Percentiles rank a stretch among this genome's conserved stretches.
Evolutionary conservation across 1,284 basidiomycete genomes (phyloP).

Genomic region (Ceraceosorus guamensis): DNA sequence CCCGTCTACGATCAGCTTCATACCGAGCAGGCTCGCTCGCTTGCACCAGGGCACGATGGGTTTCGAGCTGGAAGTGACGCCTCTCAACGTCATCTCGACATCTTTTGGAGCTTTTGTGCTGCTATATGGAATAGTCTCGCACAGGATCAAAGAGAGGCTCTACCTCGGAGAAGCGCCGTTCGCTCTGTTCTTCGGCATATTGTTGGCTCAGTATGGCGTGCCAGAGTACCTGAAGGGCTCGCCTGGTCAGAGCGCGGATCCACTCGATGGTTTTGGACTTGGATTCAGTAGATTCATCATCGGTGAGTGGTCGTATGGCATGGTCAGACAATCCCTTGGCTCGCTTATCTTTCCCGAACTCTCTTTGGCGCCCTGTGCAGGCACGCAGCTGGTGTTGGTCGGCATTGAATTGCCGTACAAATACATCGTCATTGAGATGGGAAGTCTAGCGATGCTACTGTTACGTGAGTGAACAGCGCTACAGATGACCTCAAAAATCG

Average conservation of each 20-base stretch:
- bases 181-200: slow-evolving; percentile 29
- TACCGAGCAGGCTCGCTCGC: no score
- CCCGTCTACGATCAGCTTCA: no score
- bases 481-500: no score
- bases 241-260: slow-evolving; percentile 4
- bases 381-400: slow-evolving; percentile 29
- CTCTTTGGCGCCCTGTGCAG: neutral
- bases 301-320: slow-evolving; percentile 7
- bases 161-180: slow-evolving; percentile 37
- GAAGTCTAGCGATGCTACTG: slow-evolving; percentile 22
- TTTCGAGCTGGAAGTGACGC: neutral
- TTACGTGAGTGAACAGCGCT: slow-evolving; percentile 3
- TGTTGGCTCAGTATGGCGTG: slow-evolving; percentile 29
- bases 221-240: neutral
- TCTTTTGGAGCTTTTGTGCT: neutral
- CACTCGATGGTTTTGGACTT: slow-evolving; percentile 21
- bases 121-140: slow-evolving; percentile 30
- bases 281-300: slow-evolving; percentile 29
- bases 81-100: neutral
- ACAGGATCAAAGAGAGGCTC: slow-evolving; percentile 33
- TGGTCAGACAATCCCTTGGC: no score
- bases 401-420: slow-evolving; percentile 39
- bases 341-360: no score
- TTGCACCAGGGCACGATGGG: neutral
- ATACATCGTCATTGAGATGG: slow-evolving; percentile 24